These are phyloP conservation scores for Flaveria floridana DNA, from an alignment of 140 eudicot species.

Conservation along the genomic window DNA sequence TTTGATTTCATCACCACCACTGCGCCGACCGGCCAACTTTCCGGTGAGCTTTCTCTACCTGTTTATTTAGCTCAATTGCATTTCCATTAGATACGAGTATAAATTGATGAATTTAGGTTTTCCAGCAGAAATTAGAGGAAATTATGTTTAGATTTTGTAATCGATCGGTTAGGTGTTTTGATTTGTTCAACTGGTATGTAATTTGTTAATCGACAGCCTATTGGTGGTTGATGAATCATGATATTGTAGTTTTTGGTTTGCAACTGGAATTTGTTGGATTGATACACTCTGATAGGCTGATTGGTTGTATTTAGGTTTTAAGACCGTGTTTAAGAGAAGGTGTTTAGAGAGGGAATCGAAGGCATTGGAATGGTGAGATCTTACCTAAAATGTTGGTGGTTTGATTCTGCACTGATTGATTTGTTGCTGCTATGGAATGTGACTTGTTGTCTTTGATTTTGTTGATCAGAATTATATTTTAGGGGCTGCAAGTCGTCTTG, in stretches of 20 bases:
- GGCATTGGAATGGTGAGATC: slow-evolving; percentile 39
- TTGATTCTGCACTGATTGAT: neutral
- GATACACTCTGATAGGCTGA: neutral
- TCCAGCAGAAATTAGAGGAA: slow-evolving; percentile 6
- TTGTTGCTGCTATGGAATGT: slow-evolving; percentile 17
- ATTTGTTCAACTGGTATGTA: slow-evolving; percentile 9
- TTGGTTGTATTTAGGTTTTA: slow-evolving; percentile 1
- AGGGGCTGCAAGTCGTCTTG: slow-evolving; percentile 95
- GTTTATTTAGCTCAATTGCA: neutral
- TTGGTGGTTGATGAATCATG: neutral
- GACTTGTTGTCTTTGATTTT: slow-evolving; percentile 21
- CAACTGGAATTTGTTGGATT: slow-evolving; percentile 15
- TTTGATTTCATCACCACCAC: too few relatives aligned
- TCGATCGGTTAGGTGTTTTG: slow-evolving; percentile 14
- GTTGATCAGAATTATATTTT: slow-evolving; percentile 72
- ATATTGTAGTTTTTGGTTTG: neutral
- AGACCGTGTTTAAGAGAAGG: slow-evolving; percentile 11
- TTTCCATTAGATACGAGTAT: neutral
- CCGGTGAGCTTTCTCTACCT: slow-evolving; percentile 24
- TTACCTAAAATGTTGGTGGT: neutral
- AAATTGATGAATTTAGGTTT: slow-evolving; percentile 17
- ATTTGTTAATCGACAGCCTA: slow-evolving; percentile 6
- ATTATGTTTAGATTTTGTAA: neutral
- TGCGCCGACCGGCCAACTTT: slow-evolving; percentile 13
- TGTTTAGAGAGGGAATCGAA: slow-evolving; percentile 19